Evolutionary conservation across 768 basidiomycete genomes (phyloP).

Genomic region (Hydnomerulius pinastri): DNA sequence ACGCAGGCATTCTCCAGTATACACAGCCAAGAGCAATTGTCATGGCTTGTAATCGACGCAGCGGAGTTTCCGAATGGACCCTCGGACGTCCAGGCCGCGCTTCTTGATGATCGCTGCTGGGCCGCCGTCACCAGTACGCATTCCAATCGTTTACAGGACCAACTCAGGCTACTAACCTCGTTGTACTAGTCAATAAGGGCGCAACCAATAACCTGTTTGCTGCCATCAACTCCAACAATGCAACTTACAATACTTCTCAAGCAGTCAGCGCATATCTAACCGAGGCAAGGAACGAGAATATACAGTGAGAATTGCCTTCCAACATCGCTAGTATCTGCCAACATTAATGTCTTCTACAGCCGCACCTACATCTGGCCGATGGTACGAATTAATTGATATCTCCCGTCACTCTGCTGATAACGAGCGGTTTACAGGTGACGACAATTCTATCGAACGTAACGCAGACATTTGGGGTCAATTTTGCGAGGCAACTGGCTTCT

Average conservation of each 20-base stretch:
- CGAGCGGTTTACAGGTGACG: constrained; percentile 18
- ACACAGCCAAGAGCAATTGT: constrained; percentile 35
- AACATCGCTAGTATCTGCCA: not conserved
- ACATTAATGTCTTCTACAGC: constrained; percentile 14
- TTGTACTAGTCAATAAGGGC: constrained; percentile 43
- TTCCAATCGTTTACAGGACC: not conserved
- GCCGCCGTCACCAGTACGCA: constrained; percentile 52
- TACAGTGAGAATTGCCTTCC: constrained; percentile 44
- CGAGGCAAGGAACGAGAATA: constrained; percentile 59
- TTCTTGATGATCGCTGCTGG: constrained; percentile 57
- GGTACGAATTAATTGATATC: constrained; percentile 2
- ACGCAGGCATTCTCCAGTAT: constrained; percentile 37
- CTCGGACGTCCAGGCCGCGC: constrained; percentile 41
- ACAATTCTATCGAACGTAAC: constrained; percentile 41
- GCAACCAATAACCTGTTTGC: constrained; percentile 38
- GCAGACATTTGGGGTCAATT: constrained; percentile 34
- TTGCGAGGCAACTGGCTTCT: constrained; percentile 31
- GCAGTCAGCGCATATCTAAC: constrained; percentile 51
- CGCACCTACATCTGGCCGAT: constrained; percentile 16
- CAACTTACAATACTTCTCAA: constrained; percentile 46
- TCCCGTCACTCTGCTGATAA: not conserved
- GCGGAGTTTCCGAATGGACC: constrained; percentile 47
- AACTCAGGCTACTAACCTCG: not conserved
- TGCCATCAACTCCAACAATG: constrained; percentile 41
- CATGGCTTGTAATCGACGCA: constrained; percentile 47